These are phyloP conservation scores for Thalassia testudinum DNA, from an alignment of 116 monocot genomes.

Conservation along the genomic window DNA sequence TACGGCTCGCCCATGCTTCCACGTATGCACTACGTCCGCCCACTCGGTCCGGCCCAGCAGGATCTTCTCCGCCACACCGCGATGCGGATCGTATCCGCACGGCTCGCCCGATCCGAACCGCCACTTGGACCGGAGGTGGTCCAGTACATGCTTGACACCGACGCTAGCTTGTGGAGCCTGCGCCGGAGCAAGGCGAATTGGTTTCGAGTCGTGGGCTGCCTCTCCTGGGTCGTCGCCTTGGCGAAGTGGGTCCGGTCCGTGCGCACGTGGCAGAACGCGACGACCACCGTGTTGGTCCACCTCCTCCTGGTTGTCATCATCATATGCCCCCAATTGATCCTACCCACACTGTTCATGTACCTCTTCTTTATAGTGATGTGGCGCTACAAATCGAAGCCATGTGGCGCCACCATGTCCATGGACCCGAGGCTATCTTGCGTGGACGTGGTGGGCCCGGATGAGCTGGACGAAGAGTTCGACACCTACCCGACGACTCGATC, in stretches of 20 bases:
- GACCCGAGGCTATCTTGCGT: constrained; percentile 59
- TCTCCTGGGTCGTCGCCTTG: constrained; percentile 22
- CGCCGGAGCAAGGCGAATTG: constrained; percentile 76
- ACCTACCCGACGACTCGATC: constrained; percentile 37
- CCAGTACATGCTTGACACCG: constrained; percentile 67
- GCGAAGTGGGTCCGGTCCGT: constrained; percentile 50
- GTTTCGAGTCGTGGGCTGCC: constrained; percentile 50
- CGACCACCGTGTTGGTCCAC: constrained; percentile 59
- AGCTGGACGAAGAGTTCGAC: constrained; percentile 87
- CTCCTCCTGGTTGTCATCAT: constrained; percentile 37
- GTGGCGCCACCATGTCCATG: constrained; percentile 33
- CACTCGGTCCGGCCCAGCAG: constrained; percentile 62
- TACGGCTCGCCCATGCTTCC: constrained; percentile 69
- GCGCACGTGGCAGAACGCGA: constrained; percentile 47
- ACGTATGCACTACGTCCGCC: constrained; percentile 78
- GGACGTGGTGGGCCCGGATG: constrained; percentile 50
- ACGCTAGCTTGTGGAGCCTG: constrained; percentile 71
- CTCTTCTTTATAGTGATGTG: constrained; percentile 40
- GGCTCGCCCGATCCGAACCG: constrained; percentile 75
- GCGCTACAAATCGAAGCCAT: constrained; percentile 33
- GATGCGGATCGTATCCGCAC: constrained; percentile 57
- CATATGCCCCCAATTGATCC: constrained; percentile 54
- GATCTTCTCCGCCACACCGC: constrained; percentile 77
- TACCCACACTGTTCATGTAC: constrained; percentile 52
- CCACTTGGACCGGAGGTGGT: constrained; percentile 77